These are phyloP conservation scores for Ulota crispa DNA, from an alignment of 225 moss, liverwort and hornwort species.

Conservation along the genomic window DNA sequence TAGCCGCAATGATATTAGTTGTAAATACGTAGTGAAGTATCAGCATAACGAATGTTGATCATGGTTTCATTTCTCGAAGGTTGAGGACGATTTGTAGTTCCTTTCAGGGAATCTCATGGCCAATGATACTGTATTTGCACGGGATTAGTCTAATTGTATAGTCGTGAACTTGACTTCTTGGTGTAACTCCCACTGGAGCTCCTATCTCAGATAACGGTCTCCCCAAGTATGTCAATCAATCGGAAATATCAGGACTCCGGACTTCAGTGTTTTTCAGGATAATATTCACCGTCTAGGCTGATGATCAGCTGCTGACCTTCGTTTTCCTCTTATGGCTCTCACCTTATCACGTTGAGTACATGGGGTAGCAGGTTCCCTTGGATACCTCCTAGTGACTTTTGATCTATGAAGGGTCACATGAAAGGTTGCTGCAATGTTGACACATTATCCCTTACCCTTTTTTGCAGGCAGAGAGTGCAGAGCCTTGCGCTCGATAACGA, in stretches of 20 bases:
- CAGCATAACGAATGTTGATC: neutral
- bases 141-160: neutral
- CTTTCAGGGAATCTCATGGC: slow-evolving; percentile 10
- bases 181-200: neutral
- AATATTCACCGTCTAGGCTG: neutral
- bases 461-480: neutral
- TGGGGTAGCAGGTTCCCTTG: neutral
- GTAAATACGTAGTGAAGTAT: slow-evolving; percentile 21
- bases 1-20: slow-evolving; percentile 23
- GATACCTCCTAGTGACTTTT: slow-evolving; percentile 11
- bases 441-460: neutral
- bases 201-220: neutral
- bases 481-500: neutral
- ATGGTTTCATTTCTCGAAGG: neutral
- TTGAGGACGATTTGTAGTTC: neutral
- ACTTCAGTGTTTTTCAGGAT: neutral
- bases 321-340: neutral
- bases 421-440: slow-evolving; percentile 29
- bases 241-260: neutral
- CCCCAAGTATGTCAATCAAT: neutral
- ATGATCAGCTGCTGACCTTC: neutral
- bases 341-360: neutral
- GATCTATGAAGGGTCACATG: slow-evolving; percentile 20
- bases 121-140: slow-evolving; percentile 15
- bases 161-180: neutral